These are phyloP conservation scores for Penicillium crystallinum DNA, from an alignment of 495 filamentous ascomycete genomes.

Conservation along the genomic window DNA sequence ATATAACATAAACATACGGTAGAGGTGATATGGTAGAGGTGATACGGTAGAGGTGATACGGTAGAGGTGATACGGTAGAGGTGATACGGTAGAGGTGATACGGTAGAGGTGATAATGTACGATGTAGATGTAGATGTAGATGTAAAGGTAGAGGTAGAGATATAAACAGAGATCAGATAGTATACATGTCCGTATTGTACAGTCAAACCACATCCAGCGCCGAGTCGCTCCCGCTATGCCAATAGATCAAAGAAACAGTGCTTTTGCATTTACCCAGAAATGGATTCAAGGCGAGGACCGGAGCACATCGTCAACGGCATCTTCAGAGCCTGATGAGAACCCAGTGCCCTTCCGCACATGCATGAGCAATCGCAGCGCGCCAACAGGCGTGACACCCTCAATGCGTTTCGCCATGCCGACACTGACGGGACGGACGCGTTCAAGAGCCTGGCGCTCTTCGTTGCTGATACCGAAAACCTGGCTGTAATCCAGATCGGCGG, in stretches of 20 bases:
- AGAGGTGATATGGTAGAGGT: no score
- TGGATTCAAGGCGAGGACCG: constrained; percentile 12
- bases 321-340: constrained; percentile 10
- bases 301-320: constrained; percentile 13
- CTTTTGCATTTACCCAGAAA: not conserved
- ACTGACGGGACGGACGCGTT: constrained; percentile 66
- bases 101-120: not conserved
- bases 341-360: constrained; percentile 32
- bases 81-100: no score
- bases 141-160: no score
- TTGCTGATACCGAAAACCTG: constrained; percentile 64
- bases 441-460: constrained; percentile 70
- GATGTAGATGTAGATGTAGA: not conserved
- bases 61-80: no score
- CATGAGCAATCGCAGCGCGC: constrained; percentile 42
- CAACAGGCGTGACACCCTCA: constrained; percentile 65
- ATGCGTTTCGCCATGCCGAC: constrained; percentile 84
- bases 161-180: not conserved
- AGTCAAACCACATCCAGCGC: constrained; percentile 2
- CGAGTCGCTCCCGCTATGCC: constrained; percentile 10
- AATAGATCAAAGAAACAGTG: not conserved
- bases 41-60: no score
- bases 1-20: no score
- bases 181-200: constrained; percentile 3
- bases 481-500: constrained; percentile 73